Base-by-base conservation (phyloP, 345 rosid genomes). In the Rhodamnia rubescens region DNA sequence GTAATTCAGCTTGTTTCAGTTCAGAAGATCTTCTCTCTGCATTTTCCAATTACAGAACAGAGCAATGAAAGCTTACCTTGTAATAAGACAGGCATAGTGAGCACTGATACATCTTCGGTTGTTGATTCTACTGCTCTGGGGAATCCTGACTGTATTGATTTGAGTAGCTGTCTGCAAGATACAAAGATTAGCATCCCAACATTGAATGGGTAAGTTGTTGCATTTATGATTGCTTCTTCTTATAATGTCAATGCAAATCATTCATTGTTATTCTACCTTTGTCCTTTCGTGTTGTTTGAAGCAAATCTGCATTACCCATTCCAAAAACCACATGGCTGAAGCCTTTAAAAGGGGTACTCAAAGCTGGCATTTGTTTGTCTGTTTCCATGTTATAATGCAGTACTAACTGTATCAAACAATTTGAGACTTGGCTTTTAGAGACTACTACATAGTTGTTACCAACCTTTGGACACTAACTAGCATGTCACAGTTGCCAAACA, bases 131-230 rank as follows among this genome's bases (percentile, higher is more conserved):
- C 50, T 29, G 42, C 91, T 88, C 92, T 93, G 83, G 90, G 85
- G 58, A 89, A 95, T 85, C 87, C 93, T 83, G 89, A 87, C 52
- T 83, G 85, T 83, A 88, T 95, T 89, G 95, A 96, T 92, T 94
- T 95, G 84, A 96, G 96, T 85, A 87, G 90, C 90, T 94, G 95
- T 89, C 89, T 96, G 91, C 90, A 90, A 82, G 93, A 92, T 85
- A 93, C 94, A 29, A 87, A 93, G 87, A 90, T 94, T 88, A 94
- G 98, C 55, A 89, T 96, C 88, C 99, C 99, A 87, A 96, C 98
- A 52, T 82, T 94, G 78, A 95, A 95, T 87, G 98, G 98, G 99
- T 95, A 93, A 88, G 15, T 29, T 14, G 32, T 44, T 52, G 78
- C 47, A 69, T 69, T 32, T 69, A 9, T 36, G 26, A 36, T 8